Conservation (phyloP, 441 rosid genomes). For the Aleurites moluccanus region DNA sequence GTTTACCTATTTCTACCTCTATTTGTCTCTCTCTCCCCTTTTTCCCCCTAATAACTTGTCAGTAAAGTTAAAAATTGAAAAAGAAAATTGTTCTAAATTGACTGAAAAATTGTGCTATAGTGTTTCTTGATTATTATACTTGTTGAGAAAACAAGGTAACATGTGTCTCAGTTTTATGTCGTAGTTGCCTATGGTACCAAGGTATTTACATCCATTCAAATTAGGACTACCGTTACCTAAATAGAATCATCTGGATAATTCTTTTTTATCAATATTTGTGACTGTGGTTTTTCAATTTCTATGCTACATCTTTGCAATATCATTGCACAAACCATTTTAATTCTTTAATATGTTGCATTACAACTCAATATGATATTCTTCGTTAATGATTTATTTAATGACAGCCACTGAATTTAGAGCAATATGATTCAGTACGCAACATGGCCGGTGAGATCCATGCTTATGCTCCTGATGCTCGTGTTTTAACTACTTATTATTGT, state of each 20-base stretch:
- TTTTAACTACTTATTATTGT: slow-evolving; percentile 87
- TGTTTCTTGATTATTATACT: background rate
- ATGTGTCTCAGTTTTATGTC: background rate
- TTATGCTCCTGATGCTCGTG: slow-evolving; percentile 94
- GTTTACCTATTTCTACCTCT: background rate
- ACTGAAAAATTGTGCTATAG: no score
- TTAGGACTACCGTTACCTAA: background rate
- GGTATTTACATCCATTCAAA: background rate
- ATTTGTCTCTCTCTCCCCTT: no score
- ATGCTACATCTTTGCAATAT: background rate
- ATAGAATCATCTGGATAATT: background rate
- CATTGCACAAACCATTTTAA: background rate
- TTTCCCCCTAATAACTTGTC: no score
- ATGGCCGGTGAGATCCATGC: slow-evolving; percentile 86
- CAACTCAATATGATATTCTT: slow-evolving; percentile 11
- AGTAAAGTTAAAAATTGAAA: no score
- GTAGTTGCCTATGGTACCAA: background rate
- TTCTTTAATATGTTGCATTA: background rate
- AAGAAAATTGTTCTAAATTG: no score
- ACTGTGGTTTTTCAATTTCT: background rate
- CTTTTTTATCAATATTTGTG: background rate
- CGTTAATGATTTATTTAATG: slow-evolving; percentile 30
- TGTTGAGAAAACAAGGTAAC: background rate
- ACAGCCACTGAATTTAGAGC: slow-evolving; percentile 94
- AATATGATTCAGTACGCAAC: slow-evolving; percentile 67